Conservation (phyloP, 2,329 filamentous ascomycete genomes). For the Aspergillus melleus region DNA sequence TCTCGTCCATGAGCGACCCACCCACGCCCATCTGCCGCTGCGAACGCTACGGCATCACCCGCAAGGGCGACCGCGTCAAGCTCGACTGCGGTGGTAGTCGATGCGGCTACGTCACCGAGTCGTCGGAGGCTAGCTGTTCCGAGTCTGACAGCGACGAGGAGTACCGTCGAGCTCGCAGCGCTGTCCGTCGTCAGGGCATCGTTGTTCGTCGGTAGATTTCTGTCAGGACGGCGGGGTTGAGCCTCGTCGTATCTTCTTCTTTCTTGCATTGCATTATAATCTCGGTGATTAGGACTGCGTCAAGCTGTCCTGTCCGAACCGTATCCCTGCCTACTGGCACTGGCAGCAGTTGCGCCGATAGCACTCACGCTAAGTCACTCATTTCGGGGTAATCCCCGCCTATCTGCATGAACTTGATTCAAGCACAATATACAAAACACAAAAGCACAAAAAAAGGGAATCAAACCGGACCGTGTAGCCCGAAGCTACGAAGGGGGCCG, state of each 20-base stretch:
- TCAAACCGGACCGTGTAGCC: constrained; percentile 2
- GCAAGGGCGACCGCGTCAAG: constrained; percentile 88
- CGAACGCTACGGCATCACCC: constrained; percentile 95
- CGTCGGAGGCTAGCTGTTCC: constrained; percentile 68
- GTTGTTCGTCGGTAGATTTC: constrained; percentile 38
- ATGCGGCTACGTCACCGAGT: constrained; percentile 73
- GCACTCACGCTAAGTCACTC: constrained; percentile 19
- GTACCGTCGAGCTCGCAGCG: constrained; percentile 37
- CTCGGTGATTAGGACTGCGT: neutral
- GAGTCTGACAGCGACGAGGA: constrained; percentile 49
- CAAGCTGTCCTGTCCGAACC: neutral
- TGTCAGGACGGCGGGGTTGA: neutral
- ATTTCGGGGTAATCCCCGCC: constrained; percentile 7
- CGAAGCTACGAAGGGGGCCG: constrained; percentile 13
- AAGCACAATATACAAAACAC: constrained; percentile 2
- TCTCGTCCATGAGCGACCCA: constrained; percentile 67
- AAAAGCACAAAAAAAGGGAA: constrained; percentile 5
- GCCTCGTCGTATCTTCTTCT: neutral
- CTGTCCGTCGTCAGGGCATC: constrained; percentile 38
- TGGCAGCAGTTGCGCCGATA: constrained; percentile 5
- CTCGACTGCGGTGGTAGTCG: constrained; percentile 89
- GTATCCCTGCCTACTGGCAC: neutral
- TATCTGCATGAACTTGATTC: constrained; percentile 1
- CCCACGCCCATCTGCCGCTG: constrained; percentile 72
- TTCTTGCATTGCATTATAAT: neutral